phyloP scores from a whole-genome alignment of 2,329 filamentous ascomycete species.

The Ceratocystis eucalypticola region DNA sequence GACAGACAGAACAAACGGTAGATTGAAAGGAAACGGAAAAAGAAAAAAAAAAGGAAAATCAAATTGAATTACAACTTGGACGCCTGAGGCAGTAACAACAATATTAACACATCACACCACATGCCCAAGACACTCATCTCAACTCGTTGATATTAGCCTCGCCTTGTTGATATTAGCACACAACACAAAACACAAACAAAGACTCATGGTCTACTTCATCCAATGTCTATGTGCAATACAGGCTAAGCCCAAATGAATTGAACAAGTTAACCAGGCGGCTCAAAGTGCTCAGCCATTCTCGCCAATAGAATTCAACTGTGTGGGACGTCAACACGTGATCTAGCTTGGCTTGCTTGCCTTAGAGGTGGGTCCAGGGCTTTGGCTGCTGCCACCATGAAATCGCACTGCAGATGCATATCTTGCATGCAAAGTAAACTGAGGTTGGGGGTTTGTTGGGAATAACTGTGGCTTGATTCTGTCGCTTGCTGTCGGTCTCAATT shows the following conservation, averaged over 20 bases:
- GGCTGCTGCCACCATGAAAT: neutral
- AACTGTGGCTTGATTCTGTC: too few species aligned
- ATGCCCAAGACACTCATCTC: neutral
- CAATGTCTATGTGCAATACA: neutral
- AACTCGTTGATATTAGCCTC: too few species aligned
- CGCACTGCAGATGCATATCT: neutral
- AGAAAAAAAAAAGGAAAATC: neutral
- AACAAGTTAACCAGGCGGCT: too few species aligned
- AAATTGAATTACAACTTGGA: neutral
- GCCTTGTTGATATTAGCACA: neutral
- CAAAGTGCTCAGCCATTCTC: neutral
- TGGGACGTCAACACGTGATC: neutral
- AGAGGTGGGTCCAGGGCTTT: neutral
- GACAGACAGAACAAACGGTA: too few species aligned
- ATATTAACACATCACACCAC: neutral
- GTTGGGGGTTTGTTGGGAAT: neutral
- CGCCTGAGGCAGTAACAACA: neutral
- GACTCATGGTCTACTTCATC: neutral
- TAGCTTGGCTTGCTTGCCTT: neutral
- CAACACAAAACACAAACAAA: neutral
- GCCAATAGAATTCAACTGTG: neutral
- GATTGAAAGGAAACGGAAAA: too few species aligned
- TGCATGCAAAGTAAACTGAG: too few species aligned
- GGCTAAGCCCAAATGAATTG: neutral
- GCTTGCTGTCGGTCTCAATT: constrained; percentile 25